phyloP scores from a whole-genome alignment of 2,329 filamentous ascomycete genomes.

The Coccinonectria pachysandricola region DNA sequence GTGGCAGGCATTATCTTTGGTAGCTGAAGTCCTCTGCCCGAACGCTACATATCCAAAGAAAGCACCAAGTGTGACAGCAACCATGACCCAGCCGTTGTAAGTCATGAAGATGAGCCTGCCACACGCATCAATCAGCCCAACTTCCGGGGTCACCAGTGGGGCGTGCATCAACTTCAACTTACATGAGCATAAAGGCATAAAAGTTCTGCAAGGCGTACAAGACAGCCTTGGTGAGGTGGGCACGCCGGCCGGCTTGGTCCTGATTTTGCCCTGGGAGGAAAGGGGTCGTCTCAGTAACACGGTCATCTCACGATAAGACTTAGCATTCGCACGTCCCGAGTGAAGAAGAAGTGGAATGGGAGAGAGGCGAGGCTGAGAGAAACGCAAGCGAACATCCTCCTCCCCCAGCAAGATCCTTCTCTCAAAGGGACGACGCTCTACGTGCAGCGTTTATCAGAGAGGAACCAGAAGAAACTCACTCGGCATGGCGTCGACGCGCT shows the following conservation, averaged over 20 bases:
- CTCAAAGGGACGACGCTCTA: slow-evolving; percentile 2
- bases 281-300: slow-evolving; percentile 52
- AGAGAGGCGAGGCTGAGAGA: slow-evolving; percentile 5
- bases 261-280: slow-evolving; percentile 65
- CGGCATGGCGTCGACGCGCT: slow-evolving; percentile 36
- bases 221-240: slow-evolving; percentile 67
- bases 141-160: not conserved
- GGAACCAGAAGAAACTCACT: slow-evolving; percentile 33
- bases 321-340: slow-evolving; percentile 20
- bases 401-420: too few relatives aligned
- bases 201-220: slow-evolving; percentile 93
- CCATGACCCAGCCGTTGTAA: slow-evolving; percentile 98
- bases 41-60: slow-evolving; percentile 83
- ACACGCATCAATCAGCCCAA: not conserved
- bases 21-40: slow-evolving; percentile 56
- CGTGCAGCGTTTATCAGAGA: not conserved
- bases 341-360: too few relatives aligned
- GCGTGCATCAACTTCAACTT: slow-evolving; percentile 35
- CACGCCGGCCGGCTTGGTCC: slow-evolving; percentile 50
- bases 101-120: slow-evolving; percentile 96
- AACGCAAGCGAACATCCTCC: too few relatives aligned
- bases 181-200: slow-evolving; percentile 99
- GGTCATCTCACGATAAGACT: slow-evolving; percentile 21
- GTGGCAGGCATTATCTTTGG: slow-evolving; percentile 88
- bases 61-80: slow-evolving; percentile 78